Base-by-base conservation (phyloP, 2,329 filamentous ascomycete species). In the Arthrobotrys conoides region DNA sequence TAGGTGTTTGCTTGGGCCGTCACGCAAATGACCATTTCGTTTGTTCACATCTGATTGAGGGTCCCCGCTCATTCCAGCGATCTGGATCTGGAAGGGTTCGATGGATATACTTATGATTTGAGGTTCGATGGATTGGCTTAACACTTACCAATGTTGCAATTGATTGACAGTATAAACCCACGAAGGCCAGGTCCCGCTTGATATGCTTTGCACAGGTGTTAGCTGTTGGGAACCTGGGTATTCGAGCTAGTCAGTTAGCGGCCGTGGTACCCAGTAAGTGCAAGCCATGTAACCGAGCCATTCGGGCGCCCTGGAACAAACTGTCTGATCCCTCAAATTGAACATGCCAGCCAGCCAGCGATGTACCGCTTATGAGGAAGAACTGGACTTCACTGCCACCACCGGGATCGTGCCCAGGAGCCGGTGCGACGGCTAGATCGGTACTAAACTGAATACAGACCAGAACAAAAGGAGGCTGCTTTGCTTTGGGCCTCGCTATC, bases 361-460 rank as follows among this genome's bases (percentile, higher is more conserved):
- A 44, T 38, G 53, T 46, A 20, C 18, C n/a, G 44, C 16, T 1
- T 59, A 59, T 59, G 53, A 38, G 22, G 30, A 71, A 55, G 53
- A 65, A 33, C 68, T 71, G 68, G 68, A 71, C 57, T n/a, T 61
- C 68, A 71, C 55, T 71, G 55, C 68, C 57, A 64, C 70, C 38
- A 59, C 61, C 49, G 67, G 72, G 66, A 77, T 77, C 68, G 68
- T 72, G 61, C 68, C 75, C 66, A 71, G 55, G 72, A 55, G 66
- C 72, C 67, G 63, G 75, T 71, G 57, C 68, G 67, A 78, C 75
- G 75, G 75, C 75, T 72, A 71, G 75, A 78, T 78, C 75, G 67
- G 63, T 78, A 38, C 75, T 78, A 78, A 72, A 18, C 75, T 72
- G 75, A 33, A 78, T 71, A 68, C 59, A 65, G 75, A 61, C 68